Evolutionary conservation across 345 rosid genomes (phyloP).

Genomic region (Aquilaria sinensis): DNA sequence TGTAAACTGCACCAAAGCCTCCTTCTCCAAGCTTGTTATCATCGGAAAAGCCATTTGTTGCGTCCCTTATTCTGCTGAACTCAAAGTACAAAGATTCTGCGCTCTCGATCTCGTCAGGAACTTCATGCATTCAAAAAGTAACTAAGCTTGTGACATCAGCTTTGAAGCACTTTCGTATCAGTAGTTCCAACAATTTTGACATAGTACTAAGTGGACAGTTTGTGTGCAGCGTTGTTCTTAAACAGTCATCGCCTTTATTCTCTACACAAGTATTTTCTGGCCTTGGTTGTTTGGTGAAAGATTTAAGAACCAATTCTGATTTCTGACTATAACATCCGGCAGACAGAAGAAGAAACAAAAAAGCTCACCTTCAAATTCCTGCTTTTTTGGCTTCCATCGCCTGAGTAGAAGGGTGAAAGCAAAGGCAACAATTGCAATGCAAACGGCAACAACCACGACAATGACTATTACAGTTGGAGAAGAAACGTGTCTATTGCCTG

Average conservation of each 20-base stretch:
- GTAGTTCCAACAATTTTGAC: too few relatives aligned
- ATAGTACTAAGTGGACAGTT: too few relatives aligned
- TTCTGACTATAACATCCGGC: too few relatives aligned
- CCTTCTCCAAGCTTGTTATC: constrained; percentile 37
- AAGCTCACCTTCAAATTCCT: not conserved
- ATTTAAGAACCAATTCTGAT: too few relatives aligned
- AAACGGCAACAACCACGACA: constrained; percentile 17
- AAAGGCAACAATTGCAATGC: constrained; percentile 8
- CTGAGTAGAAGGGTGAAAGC: constrained; percentile 10
- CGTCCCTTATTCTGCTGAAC: constrained; percentile 7
- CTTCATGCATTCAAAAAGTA: too few relatives aligned
- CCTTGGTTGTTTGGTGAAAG: too few relatives aligned
- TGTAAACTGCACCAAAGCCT: constrained; percentile 42
- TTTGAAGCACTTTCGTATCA: too few relatives aligned
- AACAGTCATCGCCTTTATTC: too few relatives aligned
- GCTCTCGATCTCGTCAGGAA: not conserved
- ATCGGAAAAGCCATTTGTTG: constrained; percentile 23
- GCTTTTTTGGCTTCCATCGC: not conserved
- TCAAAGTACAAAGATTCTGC: constrained; percentile 1
- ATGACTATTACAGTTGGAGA: constrained; percentile 13
- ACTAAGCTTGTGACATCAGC: too few relatives aligned
- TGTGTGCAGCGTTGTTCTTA: too few relatives aligned
- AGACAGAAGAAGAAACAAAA: too few relatives aligned
- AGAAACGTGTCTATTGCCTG: constrained; percentile 5
- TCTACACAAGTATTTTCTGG: too few relatives aligned